Conservation (phyloP, 2,329 filamentous ascomycete genomes). For the Trichoderma lentiforme region DNA sequence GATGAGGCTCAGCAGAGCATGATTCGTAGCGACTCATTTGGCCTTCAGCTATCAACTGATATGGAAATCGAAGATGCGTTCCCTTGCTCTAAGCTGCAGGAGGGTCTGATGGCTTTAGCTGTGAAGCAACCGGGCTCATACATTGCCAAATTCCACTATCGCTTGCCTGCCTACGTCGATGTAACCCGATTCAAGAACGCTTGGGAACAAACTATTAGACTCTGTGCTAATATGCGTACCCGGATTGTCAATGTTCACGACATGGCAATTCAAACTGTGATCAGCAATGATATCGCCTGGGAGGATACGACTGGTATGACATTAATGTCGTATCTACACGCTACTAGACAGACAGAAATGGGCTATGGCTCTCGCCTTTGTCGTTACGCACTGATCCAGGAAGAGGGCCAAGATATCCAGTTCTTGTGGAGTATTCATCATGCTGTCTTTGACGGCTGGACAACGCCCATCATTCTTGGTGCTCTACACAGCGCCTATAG, state of each 20-base stretch:
- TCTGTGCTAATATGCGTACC: constrained; percentile 23
- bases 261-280: constrained; percentile 16
- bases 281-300: constrained; percentile 17
- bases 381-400: constrained; percentile 4
- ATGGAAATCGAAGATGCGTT: constrained; percentile 22
- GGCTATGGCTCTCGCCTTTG: constrained; percentile 14
- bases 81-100: constrained; percentile 23
- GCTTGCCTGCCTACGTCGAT: constrained; percentile 23
- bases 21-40: not conserved
- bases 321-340: not conserved
- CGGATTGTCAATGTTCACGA: constrained; percentile 22
- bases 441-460: constrained; percentile 25
- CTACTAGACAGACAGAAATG: not conserved
- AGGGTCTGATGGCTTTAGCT: constrained; percentile 29
- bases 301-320: not conserved
- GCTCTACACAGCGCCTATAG: not conserved
- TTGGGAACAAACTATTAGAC: constrained; percentile 22
- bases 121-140: constrained; percentile 33
- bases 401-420: not conserved
- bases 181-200: constrained; percentile 20
- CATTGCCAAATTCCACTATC: constrained; percentile 30
- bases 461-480: constrained; percentile 8
- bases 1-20: not conserved
- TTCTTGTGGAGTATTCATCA: constrained; percentile 20
- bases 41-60: not conserved